These are phyloP conservation scores for Pleurotus djamor DNA, from an alignment of 768 basidiomycete genomes.

Conservation along the genomic window DNA sequence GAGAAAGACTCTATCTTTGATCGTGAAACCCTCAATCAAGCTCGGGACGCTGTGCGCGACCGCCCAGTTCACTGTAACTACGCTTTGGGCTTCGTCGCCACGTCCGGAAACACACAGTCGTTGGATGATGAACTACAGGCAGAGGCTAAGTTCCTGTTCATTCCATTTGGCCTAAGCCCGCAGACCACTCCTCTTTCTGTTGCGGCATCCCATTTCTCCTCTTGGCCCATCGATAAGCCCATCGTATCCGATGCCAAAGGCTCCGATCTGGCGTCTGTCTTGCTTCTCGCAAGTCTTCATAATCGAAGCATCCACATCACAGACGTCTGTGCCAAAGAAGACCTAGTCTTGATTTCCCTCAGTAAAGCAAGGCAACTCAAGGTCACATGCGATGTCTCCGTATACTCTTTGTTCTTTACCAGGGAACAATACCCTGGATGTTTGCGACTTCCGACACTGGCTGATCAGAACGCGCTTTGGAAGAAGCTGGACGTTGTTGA, in stretches of 20 bases:
- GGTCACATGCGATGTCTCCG: slow-evolving; percentile 94
- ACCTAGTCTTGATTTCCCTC: slow-evolving; percentile 85
- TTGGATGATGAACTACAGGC: slow-evolving; percentile 76
- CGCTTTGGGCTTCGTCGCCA: slow-evolving; percentile 77
- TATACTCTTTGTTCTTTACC: slow-evolving; percentile 89
- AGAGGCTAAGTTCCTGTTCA: slow-evolving; percentile 83
- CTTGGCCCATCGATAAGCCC: slow-evolving; percentile 91
- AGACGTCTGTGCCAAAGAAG: slow-evolving; percentile 83
- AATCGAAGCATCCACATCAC: slow-evolving; percentile 87
- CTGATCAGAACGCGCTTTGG: slow-evolving; percentile 87
- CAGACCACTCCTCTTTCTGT: slow-evolving; percentile 60
- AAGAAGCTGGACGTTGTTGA: slow-evolving; percentile 81
- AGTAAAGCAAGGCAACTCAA: slow-evolving; percentile 93
- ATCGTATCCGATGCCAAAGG: slow-evolving; percentile 93
- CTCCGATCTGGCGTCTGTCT: slow-evolving; percentile 88
- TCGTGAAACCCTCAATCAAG: slow-evolving; percentile 61
- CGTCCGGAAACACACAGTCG: slow-evolving; percentile 56
- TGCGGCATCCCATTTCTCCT: slow-evolving; percentile 83
- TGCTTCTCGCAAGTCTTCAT: slow-evolving; percentile 92
- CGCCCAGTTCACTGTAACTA: slow-evolving; percentile 85
- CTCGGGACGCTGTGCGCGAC: slow-evolving; percentile 59
- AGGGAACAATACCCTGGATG: slow-evolving; percentile 69
- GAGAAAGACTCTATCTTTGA: slow-evolving; percentile 63
- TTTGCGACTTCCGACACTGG: slow-evolving; percentile 61
- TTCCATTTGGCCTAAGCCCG: slow-evolving; percentile 63